Evolutionary conservation across 2,329 filamentous ascomycete genomes (phyloP).

Genomic region (Cordyceps farinosa): DNA sequence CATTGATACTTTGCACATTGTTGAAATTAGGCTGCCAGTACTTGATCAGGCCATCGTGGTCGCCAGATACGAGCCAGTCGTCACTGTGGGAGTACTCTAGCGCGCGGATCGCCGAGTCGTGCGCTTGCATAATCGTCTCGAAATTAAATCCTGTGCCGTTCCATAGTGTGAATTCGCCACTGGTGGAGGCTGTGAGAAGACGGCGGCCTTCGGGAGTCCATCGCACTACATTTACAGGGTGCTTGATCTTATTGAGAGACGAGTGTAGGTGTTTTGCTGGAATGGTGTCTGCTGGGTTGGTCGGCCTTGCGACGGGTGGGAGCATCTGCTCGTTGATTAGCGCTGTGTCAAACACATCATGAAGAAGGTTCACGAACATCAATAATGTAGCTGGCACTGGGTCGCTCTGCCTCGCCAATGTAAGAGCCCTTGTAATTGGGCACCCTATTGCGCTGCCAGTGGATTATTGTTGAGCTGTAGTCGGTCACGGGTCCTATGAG

Average conservation of each 20-base stretch:
- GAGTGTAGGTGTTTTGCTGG: conserved; percentile 95
- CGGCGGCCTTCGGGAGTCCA: conserved; percentile 96
- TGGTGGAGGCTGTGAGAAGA: conserved; percentile 88
- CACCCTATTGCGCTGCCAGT: conserved; percentile 81
- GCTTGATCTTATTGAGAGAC: conserved; percentile 97
- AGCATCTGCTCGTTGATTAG: conserved; percentile 61
- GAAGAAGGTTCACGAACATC: conserved; percentile 57
- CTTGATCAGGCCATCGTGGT: conserved; percentile 92
- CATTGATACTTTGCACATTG: conserved; percentile 92
- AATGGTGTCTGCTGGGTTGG: conserved; percentile 77
- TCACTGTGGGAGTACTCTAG: conserved; percentile 90
- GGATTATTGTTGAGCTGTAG: conserved; percentile 83
- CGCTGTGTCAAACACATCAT: conserved; percentile 20
- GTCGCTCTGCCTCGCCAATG: conserved; percentile 74
- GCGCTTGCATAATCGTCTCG: conserved; percentile 97
- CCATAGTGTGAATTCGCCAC: conserved; percentile 97
- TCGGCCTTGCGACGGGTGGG: conserved; percentile 72
- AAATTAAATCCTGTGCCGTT: conserved; percentile 99
- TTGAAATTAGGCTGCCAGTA: conserved; percentile 99
- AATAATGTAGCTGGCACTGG: conserved; percentile 83
- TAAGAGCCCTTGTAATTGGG: conserved; percentile 67
- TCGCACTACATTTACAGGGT: conserved; percentile 92
- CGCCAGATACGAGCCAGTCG: conserved; percentile 94
- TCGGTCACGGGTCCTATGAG: conserved; percentile 79
- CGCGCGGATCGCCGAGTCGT: conserved; percentile 81